A percentile compares a stretch with the other conserved stretches of the same genome.
Evolutionary conservation across 768 basidiomycete species (phyloP).

Genomic region (Cantharellus cinnabarinus): DNA sequence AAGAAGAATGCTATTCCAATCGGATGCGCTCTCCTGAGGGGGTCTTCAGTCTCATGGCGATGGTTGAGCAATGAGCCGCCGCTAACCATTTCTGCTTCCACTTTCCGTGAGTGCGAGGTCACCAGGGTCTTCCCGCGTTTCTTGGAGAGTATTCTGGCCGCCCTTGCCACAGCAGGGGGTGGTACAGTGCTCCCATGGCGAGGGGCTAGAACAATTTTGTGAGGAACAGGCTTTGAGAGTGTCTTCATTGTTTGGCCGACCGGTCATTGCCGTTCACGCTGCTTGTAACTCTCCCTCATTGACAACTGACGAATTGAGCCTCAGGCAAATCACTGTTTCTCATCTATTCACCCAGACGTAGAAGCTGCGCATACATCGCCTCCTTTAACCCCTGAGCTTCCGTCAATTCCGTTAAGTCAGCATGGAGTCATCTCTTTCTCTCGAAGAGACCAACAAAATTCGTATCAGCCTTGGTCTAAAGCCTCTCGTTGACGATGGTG

Average conservation of each 20-base stretch:
- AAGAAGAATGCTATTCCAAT: slow-evolving; percentile 1
- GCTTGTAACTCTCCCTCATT: too few species aligned
- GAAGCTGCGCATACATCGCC: too few species aligned
- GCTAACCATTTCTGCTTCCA: background rate
- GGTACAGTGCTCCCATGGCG: background rate
- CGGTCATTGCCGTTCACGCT: too few species aligned
- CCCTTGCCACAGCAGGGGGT: background rate
- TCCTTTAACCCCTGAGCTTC: too few species aligned
- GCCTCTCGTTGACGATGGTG: slow-evolving; percentile 69
- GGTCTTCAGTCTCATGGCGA: background rate
- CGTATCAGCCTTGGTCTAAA: slow-evolving; percentile 86
- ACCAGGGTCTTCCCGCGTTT: background rate
- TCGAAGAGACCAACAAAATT: slow-evolving; percentile 92
- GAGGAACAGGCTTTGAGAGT: background rate
- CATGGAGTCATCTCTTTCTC: slow-evolving; percentile 30
- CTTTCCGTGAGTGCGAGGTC: background rate
- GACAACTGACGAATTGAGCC: too few species aligned
- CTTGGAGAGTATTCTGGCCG: background rate
- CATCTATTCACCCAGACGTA: too few species aligned
- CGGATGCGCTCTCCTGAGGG: background rate
- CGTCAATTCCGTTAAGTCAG: background rate
- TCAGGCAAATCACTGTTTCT: too few species aligned
- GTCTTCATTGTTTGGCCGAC: background rate
- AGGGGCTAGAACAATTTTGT: background rate
- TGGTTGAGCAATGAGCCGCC: background rate